Base-by-base conservation (phyloP, 192 early-diverging fungal genomes). In the Martensiomyces pterosporus region DNA sequence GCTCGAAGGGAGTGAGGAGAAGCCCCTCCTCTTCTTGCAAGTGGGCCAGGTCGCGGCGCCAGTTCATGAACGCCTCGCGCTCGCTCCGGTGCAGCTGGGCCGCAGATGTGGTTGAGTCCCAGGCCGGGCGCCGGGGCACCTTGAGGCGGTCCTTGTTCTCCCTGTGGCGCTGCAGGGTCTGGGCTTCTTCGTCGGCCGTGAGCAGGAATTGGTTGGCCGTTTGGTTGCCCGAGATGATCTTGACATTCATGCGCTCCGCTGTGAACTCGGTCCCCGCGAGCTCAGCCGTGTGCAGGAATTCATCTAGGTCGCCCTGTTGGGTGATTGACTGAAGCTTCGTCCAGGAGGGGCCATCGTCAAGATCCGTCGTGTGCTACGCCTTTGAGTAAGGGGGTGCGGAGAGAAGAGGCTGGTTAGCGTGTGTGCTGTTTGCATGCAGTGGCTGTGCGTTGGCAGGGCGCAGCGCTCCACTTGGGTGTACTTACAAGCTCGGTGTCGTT, bases 1-100 rank as follows among this genome's bases (percentile, higher is more conserved):
- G 85, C 76, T 99, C 97, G 50, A 93, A 99, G 23, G 97, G 97
- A 15, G 97, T 99, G 68, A 99, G 66, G 39, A 99, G 53, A 16
- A 99, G 66, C 0, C 90, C 89, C 57, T 97, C 88, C 14, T 92
- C 83, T 55, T 99, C 97, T 60, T 97, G 88, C 42, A 99, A 67
- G 72, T 62, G 58, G 18, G 90, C 91, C 55, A 94, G 80, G 12
- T 80, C 79, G 38, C 97, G 87, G 41, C 94, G 73, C 94, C 94
- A 99, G 24, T 82, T 76, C 75, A 99, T 79, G 55, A 99, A 99
- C 14, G 77, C 67, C 15, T 92, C 86, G 51, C 88, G 80, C 66
- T 99, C 97, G 6, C 68, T 64, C 13, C 68, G 71, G 58, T 96
- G 85, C 57, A 98, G 70, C 61, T 94, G 76, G 1, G 81, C 76